Conservation (phyloP, 148 eudicot genomes). For the Pharnaceum exiguum region DNA sequence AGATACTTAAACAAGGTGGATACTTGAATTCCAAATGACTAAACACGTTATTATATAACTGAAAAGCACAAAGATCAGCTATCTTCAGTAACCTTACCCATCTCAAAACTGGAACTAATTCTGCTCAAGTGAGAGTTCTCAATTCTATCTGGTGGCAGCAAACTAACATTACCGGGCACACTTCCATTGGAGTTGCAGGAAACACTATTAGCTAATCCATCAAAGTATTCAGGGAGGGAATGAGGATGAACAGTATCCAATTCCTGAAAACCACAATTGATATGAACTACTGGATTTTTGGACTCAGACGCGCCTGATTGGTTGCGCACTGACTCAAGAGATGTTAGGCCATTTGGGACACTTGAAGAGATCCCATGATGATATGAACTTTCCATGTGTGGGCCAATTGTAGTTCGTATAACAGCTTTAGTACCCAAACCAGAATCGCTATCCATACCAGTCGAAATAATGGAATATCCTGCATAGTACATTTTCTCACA, state of each 20-base stretch:
- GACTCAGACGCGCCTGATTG: conserved; percentile 40
- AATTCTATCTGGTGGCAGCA: conserved; percentile 32
- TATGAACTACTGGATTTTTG: conserved; percentile 29
- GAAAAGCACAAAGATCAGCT: neutral
- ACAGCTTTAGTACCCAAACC: conserved; percentile 21
- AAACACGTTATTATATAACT: neutral
- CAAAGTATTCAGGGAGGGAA: conserved; percentile 56
- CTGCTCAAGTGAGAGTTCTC: conserved; percentile 42
- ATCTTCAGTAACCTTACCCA: conserved; percentile 39
- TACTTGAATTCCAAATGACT: neutral
- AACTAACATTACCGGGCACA: conserved; percentile 28
- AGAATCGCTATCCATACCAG: conserved; percentile 31
- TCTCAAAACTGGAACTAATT: conserved; percentile 35
- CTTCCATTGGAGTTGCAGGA: conserved; percentile 30
- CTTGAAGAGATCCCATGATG: conserved; percentile 53
- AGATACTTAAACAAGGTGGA: neutral
- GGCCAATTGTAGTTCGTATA: conserved; percentile 26
- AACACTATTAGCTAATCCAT: conserved; percentile 44
- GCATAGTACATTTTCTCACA: neutral
- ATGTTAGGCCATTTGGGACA: conserved; percentile 52
- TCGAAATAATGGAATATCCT: conserved; percentile 35
- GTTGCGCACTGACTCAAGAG: conserved; percentile 44
- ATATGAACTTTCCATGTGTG: conserved; percentile 28
- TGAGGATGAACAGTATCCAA: conserved; percentile 43
- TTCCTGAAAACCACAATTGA: conserved; percentile 33